These are phyloP conservation scores for Thielaviopsis cerberus DNA, from an alignment of 2,329 filamentous ascomycete species.

Conservation along the genomic window DNA sequence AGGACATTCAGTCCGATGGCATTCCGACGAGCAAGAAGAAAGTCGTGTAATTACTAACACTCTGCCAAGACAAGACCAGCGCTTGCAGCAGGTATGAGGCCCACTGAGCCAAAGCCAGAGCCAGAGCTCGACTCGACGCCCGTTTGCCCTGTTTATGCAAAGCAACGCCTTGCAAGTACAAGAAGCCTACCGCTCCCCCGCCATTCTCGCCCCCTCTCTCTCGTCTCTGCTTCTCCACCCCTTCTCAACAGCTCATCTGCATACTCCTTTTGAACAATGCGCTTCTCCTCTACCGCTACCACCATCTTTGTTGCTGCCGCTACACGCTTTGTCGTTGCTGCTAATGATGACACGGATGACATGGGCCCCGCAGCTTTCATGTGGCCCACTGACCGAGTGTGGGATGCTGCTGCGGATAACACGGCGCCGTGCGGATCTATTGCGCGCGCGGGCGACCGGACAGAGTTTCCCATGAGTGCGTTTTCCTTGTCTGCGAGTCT, in stretches of 20 bases:
- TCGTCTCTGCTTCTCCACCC: background rate
- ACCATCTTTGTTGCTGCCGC: conserved; percentile 7
- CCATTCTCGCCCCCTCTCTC: no score
- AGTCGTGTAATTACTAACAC: no score
- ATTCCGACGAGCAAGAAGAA: no score
- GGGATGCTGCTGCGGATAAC: conserved; percentile 36
- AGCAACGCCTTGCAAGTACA: no score
- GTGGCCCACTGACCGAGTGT: conserved; percentile 39
- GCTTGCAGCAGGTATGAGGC: no score
- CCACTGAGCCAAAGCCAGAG: no score
- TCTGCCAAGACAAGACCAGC: no score
- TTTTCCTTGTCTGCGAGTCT: background rate
- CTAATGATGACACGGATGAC: conserved; percentile 14
- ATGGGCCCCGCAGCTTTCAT: conserved; percentile 40
- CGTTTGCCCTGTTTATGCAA: no score
- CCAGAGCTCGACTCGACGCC: no score
- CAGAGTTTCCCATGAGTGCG: conserved; percentile 36
- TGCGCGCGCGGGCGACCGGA: conserved; percentile 29
- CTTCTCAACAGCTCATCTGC: background rate
- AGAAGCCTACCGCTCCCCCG: no score
- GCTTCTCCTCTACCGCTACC: background rate
- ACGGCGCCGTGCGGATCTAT: conserved; percentile 37
- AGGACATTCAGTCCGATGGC: no score
- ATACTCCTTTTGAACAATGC: background rate
- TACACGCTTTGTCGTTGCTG: conserved; percentile 9